A percentile compares a stretch with the other conserved stretches of the same genome.
These are phyloP conservation scores for Phellopilus nigrolimitatus DNA, from an alignment of 1,284 basidiomycete genomes.

Conservation along the genomic window DNA sequence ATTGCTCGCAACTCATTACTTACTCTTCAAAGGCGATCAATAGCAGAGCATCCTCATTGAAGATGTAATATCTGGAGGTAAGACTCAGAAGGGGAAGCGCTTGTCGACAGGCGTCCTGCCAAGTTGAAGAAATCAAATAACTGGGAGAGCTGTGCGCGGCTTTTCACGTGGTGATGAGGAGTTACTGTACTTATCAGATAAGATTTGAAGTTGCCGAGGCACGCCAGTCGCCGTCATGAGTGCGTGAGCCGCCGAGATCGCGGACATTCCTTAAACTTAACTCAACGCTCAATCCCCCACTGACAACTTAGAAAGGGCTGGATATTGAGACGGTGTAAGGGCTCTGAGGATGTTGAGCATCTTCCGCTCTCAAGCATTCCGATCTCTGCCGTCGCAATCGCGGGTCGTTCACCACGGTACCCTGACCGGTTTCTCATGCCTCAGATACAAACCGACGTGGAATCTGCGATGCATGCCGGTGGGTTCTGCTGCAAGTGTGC, in stretches of 20 bases:
- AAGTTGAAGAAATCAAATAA: too few relatives aligned
- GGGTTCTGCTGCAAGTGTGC: background rate
- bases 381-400: background rate
- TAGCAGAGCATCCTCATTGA: too few relatives aligned
- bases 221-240: background rate
- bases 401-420: background rate
- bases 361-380: background rate
- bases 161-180: too few relatives aligned
- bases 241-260: background rate
- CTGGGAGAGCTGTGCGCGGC: too few relatives aligned
- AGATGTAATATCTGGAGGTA: too few relatives aligned
- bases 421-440: background rate
- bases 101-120: too few relatives aligned
- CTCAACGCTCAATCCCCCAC: background rate
- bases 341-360: conserved; percentile 1
- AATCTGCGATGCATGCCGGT: background rate
- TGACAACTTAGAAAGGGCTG: background rate
- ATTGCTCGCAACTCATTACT: too few relatives aligned
- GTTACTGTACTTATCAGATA: background rate
- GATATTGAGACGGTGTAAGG: background rate
- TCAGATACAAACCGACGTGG: background rate
- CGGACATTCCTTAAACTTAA: too few relatives aligned
- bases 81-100: too few relatives aligned
- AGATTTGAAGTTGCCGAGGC: background rate
- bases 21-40: too few relatives aligned